Base-by-base conservation (phyloP, 441 rosid genomes). In the Biscutella laevigata region DNA sequence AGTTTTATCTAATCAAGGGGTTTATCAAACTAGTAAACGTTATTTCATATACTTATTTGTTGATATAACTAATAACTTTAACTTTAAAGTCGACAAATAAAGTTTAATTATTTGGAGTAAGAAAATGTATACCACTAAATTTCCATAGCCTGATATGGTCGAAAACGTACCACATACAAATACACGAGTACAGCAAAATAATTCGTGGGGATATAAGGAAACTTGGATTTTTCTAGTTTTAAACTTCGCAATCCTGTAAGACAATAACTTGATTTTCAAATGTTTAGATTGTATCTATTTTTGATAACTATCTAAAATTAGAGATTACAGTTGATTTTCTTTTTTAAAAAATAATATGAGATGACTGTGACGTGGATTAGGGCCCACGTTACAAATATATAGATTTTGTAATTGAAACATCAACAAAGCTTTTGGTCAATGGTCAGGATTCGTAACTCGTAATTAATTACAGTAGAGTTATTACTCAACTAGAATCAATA, bases 391-490 rank as follows among this genome's bases (percentile, higher is more conserved):
- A n/a, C n/a, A n/a, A 29, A 45, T 3, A 14, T 24, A 32, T 46
- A 63, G 62, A 63, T 47, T 64, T 25, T 47, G 51, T 56, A 55
- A 47, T 54, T 53, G n/a, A 62, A 62, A 46, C 38, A 33, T 20
- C 37, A 54, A 34, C 61, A 24, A 56, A n/a, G n/a, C 7, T 16
- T 27, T 42, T 57, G 64, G 69, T 64, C 69, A 64, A 57, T 50
- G 59, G 64, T 64, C 69, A 57, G 53, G 50, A 46, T 47, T 54
- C 35, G 24, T 47, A 32, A 37, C 41, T 62, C 51, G 10, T 24
- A 53, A 54, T 21, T 29, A 64, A 47, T 48, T 30, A 55, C 57
- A 39, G 57, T 56, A 6, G 30, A 55, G 57, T n/a, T n/a, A n/a
- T 64, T 47, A 54, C 61, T 45, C 30, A 3, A 34, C 46, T 16